Evolutionary conservation across 2,329 filamentous ascomycete species (phyloP).

Genomic region (Rosellinia necatrix): DNA sequence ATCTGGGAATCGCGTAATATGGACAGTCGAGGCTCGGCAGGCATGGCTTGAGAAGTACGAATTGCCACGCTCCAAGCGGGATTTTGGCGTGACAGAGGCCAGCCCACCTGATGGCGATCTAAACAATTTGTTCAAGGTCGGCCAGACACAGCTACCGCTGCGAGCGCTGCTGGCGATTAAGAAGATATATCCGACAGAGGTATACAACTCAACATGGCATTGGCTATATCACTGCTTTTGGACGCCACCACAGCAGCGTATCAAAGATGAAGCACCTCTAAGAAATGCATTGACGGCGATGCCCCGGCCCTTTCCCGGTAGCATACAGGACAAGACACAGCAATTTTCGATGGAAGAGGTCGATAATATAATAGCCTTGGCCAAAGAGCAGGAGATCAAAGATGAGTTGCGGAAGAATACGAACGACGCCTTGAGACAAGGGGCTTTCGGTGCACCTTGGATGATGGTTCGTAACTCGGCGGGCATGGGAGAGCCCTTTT

Average conservation of each 20-base stretch:
- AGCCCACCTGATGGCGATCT: slow-evolving; percentile 10
- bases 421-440: slow-evolving; percentile 7
- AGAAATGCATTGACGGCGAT: slow-evolving; percentile 9
- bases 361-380: slow-evolving; percentile 1
- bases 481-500: slow-evolving; percentile 12
- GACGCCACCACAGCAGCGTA: slow-evolving; percentile 13
- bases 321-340: not conserved
- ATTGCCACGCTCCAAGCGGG: slow-evolving; percentile 19
- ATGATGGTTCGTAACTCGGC: slow-evolving; percentile 17
- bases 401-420: slow-evolving; percentile 11
- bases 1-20: slow-evolving; percentile 19
- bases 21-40: slow-evolving; percentile 18
- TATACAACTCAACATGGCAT: slow-evolving; percentile 13
- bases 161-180: slow-evolving; percentile 14
- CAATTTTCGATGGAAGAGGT: slow-evolving; percentile 6
- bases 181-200: not conserved
- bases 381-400: not conserved
- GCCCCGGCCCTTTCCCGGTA: not conserved
- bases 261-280: slow-evolving; percentile 11
- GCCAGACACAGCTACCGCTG: slow-evolving; percentile 11
- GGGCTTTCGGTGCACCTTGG: slow-evolving; percentile 17
- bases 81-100: slow-evolving; percentile 14
- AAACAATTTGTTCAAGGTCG: slow-evolving; percentile 10
- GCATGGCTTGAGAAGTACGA: slow-evolving; percentile 21
- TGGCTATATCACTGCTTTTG: slow-evolving; percentile 19